These are phyloP conservation scores for Ophiostoma novo-ulmi DNA, from an alignment of 2,329 filamentous ascomycete genomes.

Conservation along the genomic window DNA sequence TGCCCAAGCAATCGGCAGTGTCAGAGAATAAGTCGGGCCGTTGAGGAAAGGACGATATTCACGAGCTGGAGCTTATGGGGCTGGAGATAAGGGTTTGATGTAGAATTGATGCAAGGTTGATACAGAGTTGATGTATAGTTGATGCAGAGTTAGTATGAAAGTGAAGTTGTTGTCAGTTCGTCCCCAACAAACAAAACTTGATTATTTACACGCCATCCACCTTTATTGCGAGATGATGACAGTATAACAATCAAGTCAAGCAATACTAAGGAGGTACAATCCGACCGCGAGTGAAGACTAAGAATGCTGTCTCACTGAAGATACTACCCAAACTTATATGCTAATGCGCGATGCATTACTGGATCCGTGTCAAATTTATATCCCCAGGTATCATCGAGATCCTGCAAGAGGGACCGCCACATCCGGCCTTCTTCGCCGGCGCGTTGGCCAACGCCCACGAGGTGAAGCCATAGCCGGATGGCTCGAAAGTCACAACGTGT, in stretches of 20 bases:
- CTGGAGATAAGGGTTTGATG: not conserved
- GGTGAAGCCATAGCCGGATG: slow-evolving; percentile 29
- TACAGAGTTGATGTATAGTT: not conserved
- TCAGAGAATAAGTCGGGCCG: not conserved
- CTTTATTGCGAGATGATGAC: not conserved
- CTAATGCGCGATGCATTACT: slow-evolving; percentile 8
- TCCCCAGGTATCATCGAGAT: slow-evolving; percentile 28
- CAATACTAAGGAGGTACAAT: too few species aligned
- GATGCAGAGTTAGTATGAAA: not conserved
- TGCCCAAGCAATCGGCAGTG: too few species aligned
- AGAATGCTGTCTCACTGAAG: not conserved
- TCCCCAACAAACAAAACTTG: not conserved
- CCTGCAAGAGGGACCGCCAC: slow-evolving; percentile 26
- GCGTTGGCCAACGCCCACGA: slow-evolving; percentile 23
- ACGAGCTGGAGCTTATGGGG: not conserved
- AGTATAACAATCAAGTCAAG: not conserved
- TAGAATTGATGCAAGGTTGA: not conserved
- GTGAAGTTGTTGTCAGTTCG: not conserved
- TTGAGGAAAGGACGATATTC: not conserved
- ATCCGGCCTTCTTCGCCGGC: slow-evolving; percentile 26
- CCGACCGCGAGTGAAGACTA: too few species aligned
- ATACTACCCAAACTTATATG: not conserved
- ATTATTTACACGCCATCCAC: not conserved
- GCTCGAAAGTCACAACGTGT: slow-evolving; percentile 29
- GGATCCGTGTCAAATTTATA: slow-evolving; percentile 26